These are phyloP conservation scores for Debaryomyces singareniensis DNA, from an alignment of 1,139 yeast genomes.

Conservation along the genomic window DNA sequence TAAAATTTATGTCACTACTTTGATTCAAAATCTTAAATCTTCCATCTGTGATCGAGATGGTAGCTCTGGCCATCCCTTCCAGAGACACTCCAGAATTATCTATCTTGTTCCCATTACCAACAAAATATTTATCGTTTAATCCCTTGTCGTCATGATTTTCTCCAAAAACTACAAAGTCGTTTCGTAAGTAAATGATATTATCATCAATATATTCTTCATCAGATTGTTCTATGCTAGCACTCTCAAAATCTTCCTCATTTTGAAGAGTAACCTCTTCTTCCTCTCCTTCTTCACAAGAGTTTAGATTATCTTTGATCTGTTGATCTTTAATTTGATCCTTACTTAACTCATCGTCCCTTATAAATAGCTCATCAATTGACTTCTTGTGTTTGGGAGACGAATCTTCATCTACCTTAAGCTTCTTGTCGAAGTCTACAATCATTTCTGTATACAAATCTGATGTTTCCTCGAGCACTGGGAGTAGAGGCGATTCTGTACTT, in stretches of 20 bases:
- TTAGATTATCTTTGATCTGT: conserved; percentile 23
- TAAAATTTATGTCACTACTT: conserved; percentile 16
- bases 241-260: conserved; percentile 3
- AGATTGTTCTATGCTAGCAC: conserved; percentile 4
- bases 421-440: conserved; percentile 23
- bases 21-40: conserved; percentile 19
- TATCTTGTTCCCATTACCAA: background rate
- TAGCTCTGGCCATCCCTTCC: background rate
- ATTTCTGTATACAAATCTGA: conserved; percentile 29
- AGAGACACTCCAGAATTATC: background rate
- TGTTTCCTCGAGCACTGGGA: conserved; percentile 30
- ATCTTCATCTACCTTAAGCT: conserved; percentile 14
- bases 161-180: conserved; percentile 27
- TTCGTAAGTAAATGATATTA: conserved; percentile 24
- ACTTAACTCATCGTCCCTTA: conserved; percentile 40
- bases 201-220: conserved; percentile 30
- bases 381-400: conserved; percentile 7
- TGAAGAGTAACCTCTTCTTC: too few species aligned
- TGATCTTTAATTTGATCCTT: conserved; percentile 38
- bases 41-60: background rate
- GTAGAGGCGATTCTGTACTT: too few species aligned
- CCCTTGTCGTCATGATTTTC: conserved; percentile 11
- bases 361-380: conserved; percentile 25
- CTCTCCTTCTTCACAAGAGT: conserved; percentile 12
- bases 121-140: background rate